Evolutionary conservation across 345 rosid genomes (phyloP).

Genomic region (Acer saccharum): DNA sequence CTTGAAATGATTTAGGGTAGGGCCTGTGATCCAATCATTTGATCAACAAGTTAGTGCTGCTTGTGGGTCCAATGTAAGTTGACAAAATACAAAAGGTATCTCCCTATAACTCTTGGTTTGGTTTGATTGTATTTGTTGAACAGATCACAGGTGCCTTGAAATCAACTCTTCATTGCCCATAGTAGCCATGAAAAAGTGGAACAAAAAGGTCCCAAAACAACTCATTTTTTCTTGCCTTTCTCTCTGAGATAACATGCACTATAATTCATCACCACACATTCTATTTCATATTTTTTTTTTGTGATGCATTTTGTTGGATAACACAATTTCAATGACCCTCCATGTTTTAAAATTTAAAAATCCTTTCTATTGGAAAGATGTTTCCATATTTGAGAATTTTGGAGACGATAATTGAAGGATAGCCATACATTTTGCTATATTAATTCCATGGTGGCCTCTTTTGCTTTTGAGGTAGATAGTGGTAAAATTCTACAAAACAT

Average conservation of each 20-base stretch:
- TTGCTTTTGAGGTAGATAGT: no score
- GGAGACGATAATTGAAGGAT: no score
- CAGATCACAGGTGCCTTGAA: slow-evolving; percentile 26
- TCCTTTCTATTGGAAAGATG: no score
- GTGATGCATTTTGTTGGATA: no score
- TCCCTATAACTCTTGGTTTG: background rate
- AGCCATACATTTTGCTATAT: no score
- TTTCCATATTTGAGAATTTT: no score
- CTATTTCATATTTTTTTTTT: background rate
- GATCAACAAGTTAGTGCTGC: slow-evolving; percentile 4
- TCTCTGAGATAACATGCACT: background rate
- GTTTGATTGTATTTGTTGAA: no score
- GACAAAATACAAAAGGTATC: background rate
- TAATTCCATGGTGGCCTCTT: no score
- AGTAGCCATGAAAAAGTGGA: background rate
- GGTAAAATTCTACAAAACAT: no score
- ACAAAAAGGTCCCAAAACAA: slow-evolving; percentile 14
- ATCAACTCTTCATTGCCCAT: slow-evolving; percentile 22
- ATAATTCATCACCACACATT: background rate
- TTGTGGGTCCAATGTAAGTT: background rate
- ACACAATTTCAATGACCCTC: no score
- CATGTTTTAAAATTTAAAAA: no score
- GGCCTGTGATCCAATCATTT: background rate
- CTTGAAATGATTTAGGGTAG: no score
- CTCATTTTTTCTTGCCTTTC: background rate